These are phyloP conservation scores for Xylaria sp. DNA, from an alignment of 2,329 filamentous ascomycete genomes.

Conservation along the genomic window DNA sequence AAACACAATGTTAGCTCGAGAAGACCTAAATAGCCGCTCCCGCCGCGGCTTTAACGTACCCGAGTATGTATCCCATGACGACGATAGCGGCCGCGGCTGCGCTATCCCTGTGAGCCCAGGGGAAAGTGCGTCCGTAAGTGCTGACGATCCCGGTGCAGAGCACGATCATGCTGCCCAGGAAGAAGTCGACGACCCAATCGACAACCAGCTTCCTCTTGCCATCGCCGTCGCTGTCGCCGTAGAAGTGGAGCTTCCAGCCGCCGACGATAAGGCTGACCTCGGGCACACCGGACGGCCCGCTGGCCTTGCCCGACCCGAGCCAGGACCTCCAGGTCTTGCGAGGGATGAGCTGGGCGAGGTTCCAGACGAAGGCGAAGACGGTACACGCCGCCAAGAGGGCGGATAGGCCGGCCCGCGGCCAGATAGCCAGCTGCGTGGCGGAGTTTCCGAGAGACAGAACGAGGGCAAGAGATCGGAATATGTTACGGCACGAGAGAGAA, in stretches of 20 bases:
- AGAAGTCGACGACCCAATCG: background rate
- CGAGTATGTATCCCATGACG: background rate
- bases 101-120: background rate
- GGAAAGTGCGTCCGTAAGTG: background rate
- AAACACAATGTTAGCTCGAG: background rate
- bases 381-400: background rate
- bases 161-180: background rate
- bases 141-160: background rate
- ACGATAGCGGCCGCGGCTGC: background rate
- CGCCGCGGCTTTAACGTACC: background rate
- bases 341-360: background rate
- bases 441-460: conserved; percentile 5
- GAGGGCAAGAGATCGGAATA: conserved; percentile 3
- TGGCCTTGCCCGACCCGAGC: background rate
- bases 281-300: background rate
- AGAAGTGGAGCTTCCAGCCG: conserved; percentile 2
- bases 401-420: background rate
- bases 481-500: background rate
- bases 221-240: background rate
- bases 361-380: background rate
- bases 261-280: conserved; percentile 4
- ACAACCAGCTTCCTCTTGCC: background rate
- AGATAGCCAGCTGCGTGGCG: background rate
- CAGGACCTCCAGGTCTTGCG: background rate
- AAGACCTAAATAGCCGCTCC: background rate